Conservation (phyloP, 768 basidiomycete species). For the Suillus cothurnatus region DNA sequence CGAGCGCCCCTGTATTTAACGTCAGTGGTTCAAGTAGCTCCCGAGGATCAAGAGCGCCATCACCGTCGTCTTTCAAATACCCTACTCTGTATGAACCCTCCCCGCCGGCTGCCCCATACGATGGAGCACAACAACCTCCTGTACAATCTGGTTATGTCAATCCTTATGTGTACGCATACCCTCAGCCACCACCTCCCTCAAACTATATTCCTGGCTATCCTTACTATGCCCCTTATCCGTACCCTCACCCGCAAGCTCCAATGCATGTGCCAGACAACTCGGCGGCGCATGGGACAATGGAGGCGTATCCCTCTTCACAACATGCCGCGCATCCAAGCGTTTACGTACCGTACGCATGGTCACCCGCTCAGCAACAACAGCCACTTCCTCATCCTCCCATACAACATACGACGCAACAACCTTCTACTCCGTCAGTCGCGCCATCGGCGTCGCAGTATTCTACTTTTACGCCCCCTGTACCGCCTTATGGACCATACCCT, state of each 20-base stretch:
- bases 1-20: slow-evolving; percentile 50
- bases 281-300: slow-evolving; percentile 28
- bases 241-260: slow-evolving; percentile 47
- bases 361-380: slow-evolving; percentile 27
- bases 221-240: slow-evolving; percentile 52
- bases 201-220: slow-evolving; percentile 44
- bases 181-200: slow-evolving; percentile 38
- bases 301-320: slow-evolving; percentile 35
- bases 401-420: slow-evolving; percentile 39
- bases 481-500: slow-evolving; percentile 39
- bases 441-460: slow-evolving; percentile 36
- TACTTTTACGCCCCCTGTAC: slow-evolving; percentile 32
- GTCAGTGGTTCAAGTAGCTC: slow-evolving; percentile 60
- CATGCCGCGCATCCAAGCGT: slow-evolving; percentile 34
- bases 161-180: slow-evolving; percentile 42
- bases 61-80: slow-evolving; percentile 72
- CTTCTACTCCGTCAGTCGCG: slow-evolving; percentile 31
- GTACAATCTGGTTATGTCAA: slow-evolving; percentile 34
- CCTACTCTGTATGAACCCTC: slow-evolving; percentile 71
- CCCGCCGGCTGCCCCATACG: slow-evolving; percentile 30
- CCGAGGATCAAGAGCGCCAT: slow-evolving; percentile 72
- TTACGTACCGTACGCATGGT: slow-evolving; percentile 35
- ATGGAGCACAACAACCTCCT: slow-evolving; percentile 34
- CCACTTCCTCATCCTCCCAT: slow-evolving; percentile 43
- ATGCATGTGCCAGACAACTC: slow-evolving; percentile 40